phyloP scores from a whole-genome alignment of 1,284 basidiomycete genomes.

The Naganishia cerealis region DNA sequence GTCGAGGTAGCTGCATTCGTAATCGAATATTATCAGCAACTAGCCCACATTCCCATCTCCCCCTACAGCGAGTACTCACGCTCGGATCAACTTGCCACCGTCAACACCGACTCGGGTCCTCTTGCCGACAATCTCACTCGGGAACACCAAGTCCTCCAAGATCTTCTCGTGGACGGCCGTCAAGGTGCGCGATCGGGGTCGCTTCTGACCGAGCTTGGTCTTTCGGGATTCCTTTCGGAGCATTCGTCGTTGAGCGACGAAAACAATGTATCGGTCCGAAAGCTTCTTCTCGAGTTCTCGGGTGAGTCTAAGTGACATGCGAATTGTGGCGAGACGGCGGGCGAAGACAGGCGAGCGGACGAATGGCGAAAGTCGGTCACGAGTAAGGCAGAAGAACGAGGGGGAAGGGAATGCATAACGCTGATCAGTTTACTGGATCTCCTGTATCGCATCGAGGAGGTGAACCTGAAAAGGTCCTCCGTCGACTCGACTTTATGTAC shows the following conservation, averaged over 20 bases:
- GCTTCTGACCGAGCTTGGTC: slow-evolving; percentile 78
- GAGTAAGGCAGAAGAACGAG: slow-evolving; percentile 9
- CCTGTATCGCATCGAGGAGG: slow-evolving; percentile 36
- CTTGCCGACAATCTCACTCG: slow-evolving; percentile 98
- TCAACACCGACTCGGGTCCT: slow-evolving; percentile 86
- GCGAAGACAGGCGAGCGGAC: background rate
- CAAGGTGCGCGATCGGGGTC: slow-evolving; percentile 93
- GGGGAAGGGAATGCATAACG: slow-evolving; percentile 16
- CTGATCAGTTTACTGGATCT: slow-evolving; percentile 36
- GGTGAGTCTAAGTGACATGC: slow-evolving; percentile 77
- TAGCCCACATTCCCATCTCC: background rate
- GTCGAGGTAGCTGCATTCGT: slow-evolving; percentile 78
- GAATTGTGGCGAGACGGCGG: too few species aligned
- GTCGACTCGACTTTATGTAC: slow-evolving; percentile 25
- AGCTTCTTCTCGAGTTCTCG: slow-evolving; percentile 99
- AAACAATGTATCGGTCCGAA: slow-evolving; percentile 91
- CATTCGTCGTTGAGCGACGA: slow-evolving; percentile 98
- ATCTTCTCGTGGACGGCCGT: slow-evolving; percentile 97
- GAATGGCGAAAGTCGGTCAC: slow-evolving; percentile 13
- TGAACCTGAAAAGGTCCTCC: slow-evolving; percentile 30
- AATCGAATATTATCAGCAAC: slow-evolving; percentile 6
- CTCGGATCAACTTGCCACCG: slow-evolving; percentile 88
- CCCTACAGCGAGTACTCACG: slow-evolving; percentile 63
- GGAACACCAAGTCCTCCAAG: slow-evolving; percentile 98
- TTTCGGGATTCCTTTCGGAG: slow-evolving; percentile 94